Evolutionary conservation across 805 yeast genomes (phyloP), one percentile per base, ranked within the genome.

Genomic region (Zygotorulaspora florentina): DNA sequence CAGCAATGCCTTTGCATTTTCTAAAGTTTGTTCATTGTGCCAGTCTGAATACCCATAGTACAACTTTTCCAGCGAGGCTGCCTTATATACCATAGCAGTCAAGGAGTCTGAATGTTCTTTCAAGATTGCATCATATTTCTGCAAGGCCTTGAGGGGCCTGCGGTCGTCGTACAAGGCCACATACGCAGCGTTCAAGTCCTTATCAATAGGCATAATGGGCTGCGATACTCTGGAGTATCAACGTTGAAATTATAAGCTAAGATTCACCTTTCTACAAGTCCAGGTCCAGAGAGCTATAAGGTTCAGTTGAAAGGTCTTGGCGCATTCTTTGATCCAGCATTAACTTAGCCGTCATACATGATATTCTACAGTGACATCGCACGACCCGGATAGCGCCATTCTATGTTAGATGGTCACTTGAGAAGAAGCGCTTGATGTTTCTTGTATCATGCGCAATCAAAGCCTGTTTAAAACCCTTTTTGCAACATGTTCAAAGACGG

Each of bases 51-150:
- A 43, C 4, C 64, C 62, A 46, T 53, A 65, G 41, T 64, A 64
- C 38, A 72, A 54, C 53, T 78, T 74, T 49, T 75, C 75, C 51
- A 75, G 66, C 3, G 76, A 71, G 13, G 72, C 75, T 10, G 84
- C 68, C 47, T 81, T 62, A 50, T 80, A 72, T 2, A 76, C 46
- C 15, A 70, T 66, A 0, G 84, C 77, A 35, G 61, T 66, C 39
- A 76, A 70, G 13, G 82, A 75, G 2, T 60, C 61, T 0, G 79
- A 73, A 39, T 71, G 63, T 37, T 72, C 72, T 10, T 56, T 56
- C 15, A 81, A 53, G 0, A 79, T 74, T 0, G 56, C 48, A 4
- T 72, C 64, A 39, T 71, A 71, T 7, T 60, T 37, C 8, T 62
- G 54, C 18, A 78, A 59, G 1, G 87, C 86, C 6, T 66, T 59